Percentiles rank a stretch among this genome's conserved stretches.
Evolutionary conservation across 257 asterid species (phyloP).

Genomic region (Solanum gracilifrons): DNA sequence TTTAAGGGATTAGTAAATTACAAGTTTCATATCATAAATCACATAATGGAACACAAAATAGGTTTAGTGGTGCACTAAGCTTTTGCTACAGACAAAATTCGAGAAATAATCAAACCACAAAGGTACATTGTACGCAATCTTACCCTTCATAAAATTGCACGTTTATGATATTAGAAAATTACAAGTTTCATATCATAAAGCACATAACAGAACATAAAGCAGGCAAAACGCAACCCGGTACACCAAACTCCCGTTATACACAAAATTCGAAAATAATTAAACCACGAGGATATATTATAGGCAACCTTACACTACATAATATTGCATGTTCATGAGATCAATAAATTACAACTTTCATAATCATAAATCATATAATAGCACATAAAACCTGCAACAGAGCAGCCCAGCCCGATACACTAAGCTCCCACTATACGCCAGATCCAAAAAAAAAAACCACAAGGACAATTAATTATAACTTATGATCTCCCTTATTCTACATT

Average conservation of each 20-base stretch:
- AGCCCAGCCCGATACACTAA: not conserved
- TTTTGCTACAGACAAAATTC: not conserved
- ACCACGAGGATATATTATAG: not conserved
- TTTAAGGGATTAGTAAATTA: not conserved
- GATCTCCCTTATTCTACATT: not conserved
- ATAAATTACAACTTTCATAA: not conserved
- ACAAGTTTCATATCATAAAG: not conserved
- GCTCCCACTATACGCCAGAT: too few species aligned
- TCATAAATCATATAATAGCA: not conserved
- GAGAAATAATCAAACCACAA: not conserved
- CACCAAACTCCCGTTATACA: not conserved
- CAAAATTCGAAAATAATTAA: accelerated
- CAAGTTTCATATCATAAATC: not conserved
- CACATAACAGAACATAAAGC: not conserved
- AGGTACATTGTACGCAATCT: not conserved
- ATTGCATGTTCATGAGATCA: not conserved
- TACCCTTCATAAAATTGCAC: not conserved
- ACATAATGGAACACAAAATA: not conserved
- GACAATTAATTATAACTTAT: not conserved
- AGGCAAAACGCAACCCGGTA: not conserved
- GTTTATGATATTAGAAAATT: not conserved
- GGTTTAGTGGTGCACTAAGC: not conserved
- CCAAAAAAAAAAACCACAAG: too few species aligned
- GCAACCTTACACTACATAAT: not conserved
- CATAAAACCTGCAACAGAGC: not conserved